phyloP scores from a whole-genome alignment of 768 basidiomycete genomes.

The Rhodotorula paludigena region DNA sequence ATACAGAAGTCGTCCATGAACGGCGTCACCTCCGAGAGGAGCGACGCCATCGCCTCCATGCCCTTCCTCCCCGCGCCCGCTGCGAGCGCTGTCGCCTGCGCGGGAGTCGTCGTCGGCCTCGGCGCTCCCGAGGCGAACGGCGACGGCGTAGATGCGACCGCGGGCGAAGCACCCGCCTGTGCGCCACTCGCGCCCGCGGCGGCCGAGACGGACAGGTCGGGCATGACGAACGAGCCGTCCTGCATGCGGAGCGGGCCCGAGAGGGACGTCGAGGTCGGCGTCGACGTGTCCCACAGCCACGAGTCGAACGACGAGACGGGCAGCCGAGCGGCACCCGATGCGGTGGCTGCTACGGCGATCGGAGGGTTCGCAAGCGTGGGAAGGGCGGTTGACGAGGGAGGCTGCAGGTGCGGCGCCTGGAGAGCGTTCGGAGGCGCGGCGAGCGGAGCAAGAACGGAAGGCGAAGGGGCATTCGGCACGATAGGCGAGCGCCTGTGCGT shows the following conservation, averaged over 20 bases:
- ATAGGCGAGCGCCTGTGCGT: slow-evolving; percentile 1
- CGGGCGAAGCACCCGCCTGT: background rate
- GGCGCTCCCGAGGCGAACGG: background rate
- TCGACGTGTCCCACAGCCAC: slow-evolving; percentile 15
- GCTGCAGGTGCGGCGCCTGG: background rate
- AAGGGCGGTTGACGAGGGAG: background rate
- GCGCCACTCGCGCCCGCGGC: background rate
- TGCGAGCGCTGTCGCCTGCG: background rate
- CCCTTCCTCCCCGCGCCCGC: background rate
- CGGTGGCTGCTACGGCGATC: background rate
- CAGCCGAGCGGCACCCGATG: background rate
- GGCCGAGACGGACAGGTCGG: slow-evolving; percentile 6
- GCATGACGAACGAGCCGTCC: slow-evolving; percentile 24
- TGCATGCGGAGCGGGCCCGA: slow-evolving; percentile 16
- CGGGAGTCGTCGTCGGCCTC: background rate
- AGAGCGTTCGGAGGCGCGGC: background rate
- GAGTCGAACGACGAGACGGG: slow-evolving; percentile 9
- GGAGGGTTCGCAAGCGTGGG: no score
- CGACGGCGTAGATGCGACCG: background rate
- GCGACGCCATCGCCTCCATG: slow-evolving; percentile 22
- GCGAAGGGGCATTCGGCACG: background rate
- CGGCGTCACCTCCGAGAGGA: slow-evolving; percentile 23
- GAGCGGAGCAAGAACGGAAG: background rate
- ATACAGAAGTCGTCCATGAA: slow-evolving; percentile 24
- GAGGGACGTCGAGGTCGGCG: background rate